These are phyloP conservation scores for Gnaphalium uliginosum DNA, from an alignment of 129 eudicot species.

Conservation along the genomic window DNA sequence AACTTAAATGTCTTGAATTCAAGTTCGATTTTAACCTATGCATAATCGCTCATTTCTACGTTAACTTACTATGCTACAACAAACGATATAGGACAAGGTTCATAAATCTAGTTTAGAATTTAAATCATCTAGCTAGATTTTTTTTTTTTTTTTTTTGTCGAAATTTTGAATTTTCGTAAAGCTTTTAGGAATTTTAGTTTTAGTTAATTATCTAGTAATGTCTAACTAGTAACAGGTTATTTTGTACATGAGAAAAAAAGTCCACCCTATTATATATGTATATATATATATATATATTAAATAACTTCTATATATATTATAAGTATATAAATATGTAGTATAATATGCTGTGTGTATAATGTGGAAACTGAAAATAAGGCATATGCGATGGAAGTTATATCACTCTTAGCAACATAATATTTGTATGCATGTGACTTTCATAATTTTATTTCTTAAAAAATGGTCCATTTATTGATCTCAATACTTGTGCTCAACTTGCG, in stretches of 20 bases:
- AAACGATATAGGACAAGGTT: neutral
- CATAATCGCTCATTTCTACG: neutral
- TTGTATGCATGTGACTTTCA: slow-evolving; percentile 31
- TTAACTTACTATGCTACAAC: neutral
- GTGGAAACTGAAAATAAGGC: slow-evolving; percentile 23
- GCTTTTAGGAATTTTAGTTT: neutral
- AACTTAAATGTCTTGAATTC: too few relatives aligned
- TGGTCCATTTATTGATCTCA: slow-evolving; percentile 23
- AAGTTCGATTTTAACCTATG: neutral
- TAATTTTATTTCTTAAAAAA: slow-evolving; percentile 22
- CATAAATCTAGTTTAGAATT: neutral
- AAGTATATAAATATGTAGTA: neutral
- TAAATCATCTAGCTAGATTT: neutral
- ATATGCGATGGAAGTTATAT: slow-evolving; percentile 22
- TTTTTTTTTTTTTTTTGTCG: too few relatives aligned
- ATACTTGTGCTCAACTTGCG: slow-evolving; percentile 33
- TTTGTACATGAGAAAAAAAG: neutral
- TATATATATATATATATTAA: too few relatives aligned
- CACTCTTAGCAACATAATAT: slow-evolving; percentile 25
- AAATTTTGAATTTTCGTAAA: too few relatives aligned
- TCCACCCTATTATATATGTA: neutral
- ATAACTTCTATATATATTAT: neutral
- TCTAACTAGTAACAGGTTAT: neutral
- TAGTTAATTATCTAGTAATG: neutral
- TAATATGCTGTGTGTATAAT: slow-evolving; percentile 9